A percentile compares a stretch with the other conserved stretches of the same genome.
phyloP scores from a whole-genome alignment of 768 basidiomycete genomes.

The Leccinum arenicola region DNA sequence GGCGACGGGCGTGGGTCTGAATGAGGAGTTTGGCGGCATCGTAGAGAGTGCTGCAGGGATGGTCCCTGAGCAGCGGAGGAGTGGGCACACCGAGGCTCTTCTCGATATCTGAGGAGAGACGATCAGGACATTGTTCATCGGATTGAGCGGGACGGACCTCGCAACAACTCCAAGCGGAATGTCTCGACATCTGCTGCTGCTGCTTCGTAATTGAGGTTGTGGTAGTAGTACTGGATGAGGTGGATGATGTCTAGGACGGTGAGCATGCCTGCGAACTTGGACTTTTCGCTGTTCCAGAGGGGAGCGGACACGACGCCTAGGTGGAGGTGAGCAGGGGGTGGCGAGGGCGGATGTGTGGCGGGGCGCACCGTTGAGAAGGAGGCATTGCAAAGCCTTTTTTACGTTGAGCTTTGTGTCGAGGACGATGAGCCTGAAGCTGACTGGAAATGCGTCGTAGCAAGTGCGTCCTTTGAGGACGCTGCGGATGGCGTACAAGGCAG shows the following conservation, averaged over 20 bases:
- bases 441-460: constrained; percentile 95
- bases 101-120: constrained; percentile 73
- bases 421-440: constrained; percentile 94
- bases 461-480: constrained; percentile 80
- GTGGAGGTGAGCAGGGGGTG: background rate
- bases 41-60: constrained; percentile 83
- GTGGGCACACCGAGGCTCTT: constrained; percentile 86
- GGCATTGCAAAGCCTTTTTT: constrained; percentile 89
- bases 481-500: constrained; percentile 69
- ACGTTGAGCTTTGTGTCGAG: constrained; percentile 95
- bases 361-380: constrained; percentile 69
- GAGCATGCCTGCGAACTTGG: constrained; percentile 95
- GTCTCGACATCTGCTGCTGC: constrained; percentile 91
- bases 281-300: constrained; percentile 94
- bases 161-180: constrained; percentile 81
- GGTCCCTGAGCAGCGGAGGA: constrained; percentile 86
- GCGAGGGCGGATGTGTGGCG: background rate
- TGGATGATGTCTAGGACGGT: constrained; percentile 99
- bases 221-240: constrained; percentile 97
- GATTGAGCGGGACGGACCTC: constrained; percentile 55
- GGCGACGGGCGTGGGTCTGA: constrained; percentile 90
- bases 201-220: constrained; percentile 74
- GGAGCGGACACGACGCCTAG: constrained; percentile 97
- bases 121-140: constrained; percentile 7
- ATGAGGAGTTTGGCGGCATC: constrained; percentile 90